Evolutionary conservation across 768 basidiomycete genomes (phyloP).

Genomic region (Termitomyces sp.): DNA sequence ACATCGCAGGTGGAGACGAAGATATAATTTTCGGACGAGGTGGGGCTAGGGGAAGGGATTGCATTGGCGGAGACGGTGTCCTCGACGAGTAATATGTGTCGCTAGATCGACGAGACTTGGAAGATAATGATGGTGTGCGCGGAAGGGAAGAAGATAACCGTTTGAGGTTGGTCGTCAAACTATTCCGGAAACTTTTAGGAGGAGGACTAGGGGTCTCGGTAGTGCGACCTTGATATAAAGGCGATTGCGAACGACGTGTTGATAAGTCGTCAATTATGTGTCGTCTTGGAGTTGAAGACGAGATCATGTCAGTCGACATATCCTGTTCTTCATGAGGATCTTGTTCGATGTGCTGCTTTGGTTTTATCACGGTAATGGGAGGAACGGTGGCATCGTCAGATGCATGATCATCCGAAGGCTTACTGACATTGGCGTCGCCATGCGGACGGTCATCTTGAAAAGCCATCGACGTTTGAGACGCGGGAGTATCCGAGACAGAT

Average conservation of each 20-base stretch:
- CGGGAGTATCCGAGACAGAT: slow-evolving; percentile 7
- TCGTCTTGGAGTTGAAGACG: slow-evolving; percentile 10
- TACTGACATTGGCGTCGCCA: slow-evolving; percentile 3
- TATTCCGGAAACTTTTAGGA: slow-evolving; percentile 45
- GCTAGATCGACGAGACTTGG: slow-evolving; percentile 27
- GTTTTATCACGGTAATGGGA: slow-evolving; percentile 33
- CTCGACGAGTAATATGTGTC: slow-evolving; percentile 30
- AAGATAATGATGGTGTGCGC: slow-evolving; percentile 59
- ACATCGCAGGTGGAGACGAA: slow-evolving; percentile 61
- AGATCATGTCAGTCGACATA: slow-evolving; percentile 10
- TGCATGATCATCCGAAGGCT: neutral
- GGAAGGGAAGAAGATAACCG: slow-evolving; percentile 53
- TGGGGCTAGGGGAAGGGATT: slow-evolving; percentile 10
- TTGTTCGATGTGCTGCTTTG: slow-evolving; percentile 13
- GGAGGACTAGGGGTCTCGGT: slow-evolving; percentile 38
- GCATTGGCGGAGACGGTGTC: slow-evolving; percentile 30
- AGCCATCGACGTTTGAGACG: slow-evolving; percentile 8
- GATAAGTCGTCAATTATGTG: slow-evolving; percentile 14
- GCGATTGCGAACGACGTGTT: slow-evolving; percentile 13
- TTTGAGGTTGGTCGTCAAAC: slow-evolving; percentile 40
- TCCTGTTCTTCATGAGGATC: neutral
- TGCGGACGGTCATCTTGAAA: slow-evolving; percentile 2
- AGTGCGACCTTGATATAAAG: slow-evolving; percentile 14
- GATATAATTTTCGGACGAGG: slow-evolving; percentile 26
- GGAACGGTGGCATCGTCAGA: slow-evolving; percentile 22